phyloP scores from a whole-genome alignment of 2,329 filamentous ascomycete species.

The Davidsoniella australis region DNA sequence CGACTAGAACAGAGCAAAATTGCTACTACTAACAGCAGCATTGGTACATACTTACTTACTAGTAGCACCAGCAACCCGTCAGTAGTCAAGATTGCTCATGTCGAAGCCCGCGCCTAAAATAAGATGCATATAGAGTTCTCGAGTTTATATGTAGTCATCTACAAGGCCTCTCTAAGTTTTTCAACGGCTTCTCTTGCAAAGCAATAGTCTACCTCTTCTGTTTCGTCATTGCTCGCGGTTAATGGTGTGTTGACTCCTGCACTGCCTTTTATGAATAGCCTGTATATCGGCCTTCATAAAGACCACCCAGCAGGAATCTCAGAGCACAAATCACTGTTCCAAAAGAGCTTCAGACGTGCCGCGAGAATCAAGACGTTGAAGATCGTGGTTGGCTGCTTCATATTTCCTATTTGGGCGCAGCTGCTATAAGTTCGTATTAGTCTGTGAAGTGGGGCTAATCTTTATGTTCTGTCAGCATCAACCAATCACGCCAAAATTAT shows the following conservation, averaged over 20 bases:
- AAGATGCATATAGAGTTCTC: not conserved
- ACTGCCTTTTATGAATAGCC: not conserved
- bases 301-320: not conserved
- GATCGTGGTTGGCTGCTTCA: slow-evolving; percentile 1
- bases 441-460: not conserved
- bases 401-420: slow-evolving; percentile 1
- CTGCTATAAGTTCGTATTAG: not conserved
- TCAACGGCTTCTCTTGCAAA: no score
- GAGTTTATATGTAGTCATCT: not conserved
- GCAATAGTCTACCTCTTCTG: no score
- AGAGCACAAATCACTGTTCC: not conserved
- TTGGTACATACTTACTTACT: no score
- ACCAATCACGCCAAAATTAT: no score
- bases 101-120: not conserved
- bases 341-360: not conserved
- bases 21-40: not conserved
- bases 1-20: slow-evolving; percentile 1
- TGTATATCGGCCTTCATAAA: no score
- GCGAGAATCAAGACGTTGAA: not conserved
- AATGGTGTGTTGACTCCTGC: not conserved
- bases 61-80: no score
- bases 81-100: not conserved
- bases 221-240: no score
- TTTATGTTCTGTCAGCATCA: no score
- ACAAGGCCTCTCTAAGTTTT: not conserved